A percentile compares a stretch with the other conserved stretches of the same genome.
phyloP scores from a whole-genome alignment of 345 rosid genomes.

The Euphorbia lathyris region DNA sequence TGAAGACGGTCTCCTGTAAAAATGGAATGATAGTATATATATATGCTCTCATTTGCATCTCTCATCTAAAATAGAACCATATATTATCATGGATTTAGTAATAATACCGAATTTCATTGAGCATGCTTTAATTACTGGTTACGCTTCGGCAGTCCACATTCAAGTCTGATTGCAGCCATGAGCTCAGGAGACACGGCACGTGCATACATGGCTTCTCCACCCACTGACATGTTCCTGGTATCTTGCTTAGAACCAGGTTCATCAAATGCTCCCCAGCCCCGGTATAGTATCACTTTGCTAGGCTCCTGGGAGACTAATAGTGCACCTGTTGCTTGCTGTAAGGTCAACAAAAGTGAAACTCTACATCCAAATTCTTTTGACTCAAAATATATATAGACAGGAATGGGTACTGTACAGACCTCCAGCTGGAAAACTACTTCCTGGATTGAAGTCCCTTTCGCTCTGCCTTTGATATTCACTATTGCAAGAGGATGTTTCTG shows the following conservation, averaged over 20 bases:
- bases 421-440: slow-evolving; percentile 79
- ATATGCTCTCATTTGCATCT: not conserved
- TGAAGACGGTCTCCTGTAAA: no score
- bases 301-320: slow-evolving; percentile 87
- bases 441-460: slow-evolving; percentile 87
- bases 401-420: slow-evolving; percentile 34
- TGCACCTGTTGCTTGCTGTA: slow-evolving; percentile 84
- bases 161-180: slow-evolving; percentile 71
- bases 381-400: not conserved
- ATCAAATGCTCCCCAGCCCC: slow-evolving; percentile 80
- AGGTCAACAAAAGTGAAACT: slow-evolving; percentile 1
- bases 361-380: not conserved
- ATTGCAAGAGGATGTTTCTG: slow-evolving; percentile 77
- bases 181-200: slow-evolving; percentile 63
- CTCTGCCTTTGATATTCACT: slow-evolving; percentile 88
- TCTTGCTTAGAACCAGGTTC: slow-evolving; percentile 31
- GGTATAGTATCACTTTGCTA: slow-evolving; percentile 77
- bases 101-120: slow-evolving; percentile 15
- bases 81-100: not conserved
- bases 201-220: slow-evolving; percentile 18
- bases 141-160: slow-evolving; percentile 59
- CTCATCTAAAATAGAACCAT: not conserved
- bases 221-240: slow-evolving; percentile 15
- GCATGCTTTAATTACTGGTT: slow-evolving; percentile 16
- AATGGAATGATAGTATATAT: not conserved